Base-by-base conservation (phyloP, 2,329 filamentous ascomycete species). In the Cadophora sp. region DNA sequence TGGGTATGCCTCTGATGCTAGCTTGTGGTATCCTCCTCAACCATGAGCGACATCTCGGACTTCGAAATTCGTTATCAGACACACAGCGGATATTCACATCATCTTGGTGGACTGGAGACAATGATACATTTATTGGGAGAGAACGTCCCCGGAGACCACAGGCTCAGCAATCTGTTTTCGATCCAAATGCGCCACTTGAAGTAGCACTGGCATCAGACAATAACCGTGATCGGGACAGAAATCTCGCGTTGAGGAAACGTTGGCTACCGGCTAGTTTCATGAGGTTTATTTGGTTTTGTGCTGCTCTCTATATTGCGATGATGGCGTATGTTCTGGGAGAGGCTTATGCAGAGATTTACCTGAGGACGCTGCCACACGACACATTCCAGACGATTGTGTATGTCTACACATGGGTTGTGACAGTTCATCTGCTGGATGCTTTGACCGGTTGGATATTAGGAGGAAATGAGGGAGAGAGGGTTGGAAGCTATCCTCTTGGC, bases 331-430 rank as follows among this genome's bases (percentile, higher is more conserved):
- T 90, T 11, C 82, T 91, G 70, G 89, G 89, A 75, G 89, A 91
- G 77, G 87, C 87, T 0, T 91, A 91, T 75, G 88, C 88, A 18
- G 89, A 91, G 79, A 85, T 90, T 14, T 91, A 91, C 71, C 81
- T 91, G 45, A 83, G 87, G 47, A 91, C 89, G 0, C 78, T 91
- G 65, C 89, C 89, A 4, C 89, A 91, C 74, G 84, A 85, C 78
- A 90, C 84, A 67, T 81, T 88, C 70, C 88, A 91, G 76, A 91
- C 88, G 0, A 85, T 91, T 62, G 82, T 89, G 13, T 91, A 91
- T 73, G 89, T 91, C 59, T 91, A 91, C 76, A 89, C 87, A 59
- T 91, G 89, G 89, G 87, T 91, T 11, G 81, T 84, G 36, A 91
- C 88, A 1, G 87, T 91, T 9, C 86, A 90, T 68, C 77, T 90